Conservation (phyloP, 2,329 filamentous ascomycete species). For the Talaromyces sp. region DNA sequence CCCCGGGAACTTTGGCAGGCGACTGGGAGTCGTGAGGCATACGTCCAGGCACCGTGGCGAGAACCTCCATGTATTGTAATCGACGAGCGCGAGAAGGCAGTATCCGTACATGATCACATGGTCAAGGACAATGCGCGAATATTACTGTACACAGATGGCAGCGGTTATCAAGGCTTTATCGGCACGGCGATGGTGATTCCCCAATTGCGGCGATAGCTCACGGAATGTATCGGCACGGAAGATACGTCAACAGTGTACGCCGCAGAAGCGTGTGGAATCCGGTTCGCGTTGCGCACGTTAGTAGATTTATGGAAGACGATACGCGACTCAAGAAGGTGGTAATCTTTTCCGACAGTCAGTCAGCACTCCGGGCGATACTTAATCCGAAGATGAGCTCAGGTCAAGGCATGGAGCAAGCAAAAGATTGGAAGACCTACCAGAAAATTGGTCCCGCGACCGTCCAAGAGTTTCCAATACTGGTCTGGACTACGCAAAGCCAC, state of each 20-base stretch:
- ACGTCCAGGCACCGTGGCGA: constrained; percentile 15
- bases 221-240: background rate
- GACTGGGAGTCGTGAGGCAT: constrained; percentile 14
- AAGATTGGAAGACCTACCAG: too few relatives aligned
- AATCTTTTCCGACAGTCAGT: background rate
- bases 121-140: background rate
- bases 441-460: too few relatives aligned
- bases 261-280: background rate
- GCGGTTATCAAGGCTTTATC: background rate
- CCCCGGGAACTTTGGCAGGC: background rate
- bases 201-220: background rate
- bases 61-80: constrained; percentile 13
- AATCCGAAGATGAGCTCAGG: background rate
- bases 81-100: background rate
- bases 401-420: background rate
- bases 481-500: too few relatives aligned
- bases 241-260: background rate
- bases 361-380: background rate
- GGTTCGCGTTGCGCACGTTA: background rate
- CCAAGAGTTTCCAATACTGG: too few relatives aligned
- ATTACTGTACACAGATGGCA: background rate
- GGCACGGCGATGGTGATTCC: background rate
- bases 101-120: background rate
- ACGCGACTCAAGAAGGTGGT: background rate
- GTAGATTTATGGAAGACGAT: background rate